Conservation (phyloP, 2,329 filamentous ascomycete genomes). For the Huntiella savannae region DNA sequence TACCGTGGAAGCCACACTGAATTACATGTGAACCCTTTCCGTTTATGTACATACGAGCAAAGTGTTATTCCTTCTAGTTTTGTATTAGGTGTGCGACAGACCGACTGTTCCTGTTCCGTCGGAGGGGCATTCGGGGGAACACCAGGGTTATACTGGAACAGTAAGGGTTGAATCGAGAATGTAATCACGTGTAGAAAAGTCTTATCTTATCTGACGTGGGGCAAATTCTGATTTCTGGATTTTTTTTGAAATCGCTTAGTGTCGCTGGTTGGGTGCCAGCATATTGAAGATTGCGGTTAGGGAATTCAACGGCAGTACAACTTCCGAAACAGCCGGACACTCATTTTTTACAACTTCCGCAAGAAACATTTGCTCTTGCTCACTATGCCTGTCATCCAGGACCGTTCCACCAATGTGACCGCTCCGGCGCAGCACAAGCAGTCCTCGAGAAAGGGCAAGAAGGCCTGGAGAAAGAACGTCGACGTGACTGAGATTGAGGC, state of each 20-base stretch:
- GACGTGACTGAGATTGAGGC: slow-evolving; percentile 72
- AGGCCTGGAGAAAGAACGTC: slow-evolving; percentile 97
- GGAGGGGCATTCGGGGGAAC: background rate
- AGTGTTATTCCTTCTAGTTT: no score
- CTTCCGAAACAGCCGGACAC: no score
- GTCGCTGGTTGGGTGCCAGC: no score
- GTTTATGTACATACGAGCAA: no score
- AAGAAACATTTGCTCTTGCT: background rate
- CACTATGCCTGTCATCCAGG: slow-evolving; percentile 34
- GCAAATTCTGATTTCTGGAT: slow-evolving; percentile 5
- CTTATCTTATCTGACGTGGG: slow-evolving; percentile 10
- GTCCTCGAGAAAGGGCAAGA: slow-evolving; percentile 90
- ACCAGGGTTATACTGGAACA: no score
- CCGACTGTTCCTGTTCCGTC: slow-evolving; percentile 10
- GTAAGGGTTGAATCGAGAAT: no score
- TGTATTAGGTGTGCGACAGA: background rate
- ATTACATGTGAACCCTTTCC: no score
- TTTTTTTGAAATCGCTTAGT: slow-evolving; percentile 5
- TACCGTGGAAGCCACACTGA: no score
- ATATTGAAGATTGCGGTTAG: no score
- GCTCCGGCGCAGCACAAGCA: slow-evolving; percentile 72
- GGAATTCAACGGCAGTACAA: no score
- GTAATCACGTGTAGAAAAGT: slow-evolving; percentile 7
- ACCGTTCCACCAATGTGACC: slow-evolving; percentile 28
- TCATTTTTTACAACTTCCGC: no score